Conservation (phyloP, 176 grass and related monocot genomes). For the Calamus simplicifolius region DNA sequence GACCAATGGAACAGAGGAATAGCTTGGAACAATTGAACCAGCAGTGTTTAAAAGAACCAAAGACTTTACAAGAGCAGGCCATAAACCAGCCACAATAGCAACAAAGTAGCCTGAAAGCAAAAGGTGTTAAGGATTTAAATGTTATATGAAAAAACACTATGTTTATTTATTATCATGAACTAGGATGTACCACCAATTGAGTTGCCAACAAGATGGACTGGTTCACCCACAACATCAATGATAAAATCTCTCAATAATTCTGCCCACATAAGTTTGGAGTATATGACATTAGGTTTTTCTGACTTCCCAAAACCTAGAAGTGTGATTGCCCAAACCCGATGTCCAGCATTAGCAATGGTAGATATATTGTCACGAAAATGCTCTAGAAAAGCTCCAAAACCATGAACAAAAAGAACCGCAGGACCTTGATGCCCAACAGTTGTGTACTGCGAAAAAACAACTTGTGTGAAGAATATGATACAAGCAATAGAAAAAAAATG, state of each 20-base stretch:
- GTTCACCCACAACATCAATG: constrained; percentile 63
- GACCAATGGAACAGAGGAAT: constrained; percentile 46
- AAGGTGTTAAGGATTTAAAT: not conserved
- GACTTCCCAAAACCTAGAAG: constrained; percentile 90
- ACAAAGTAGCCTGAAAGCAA: constrained; percentile 62
- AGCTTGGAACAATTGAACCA: constrained; percentile 78
- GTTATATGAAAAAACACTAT: no score
- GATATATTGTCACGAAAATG: constrained; percentile 86
- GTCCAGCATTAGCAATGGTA: constrained; percentile 49
- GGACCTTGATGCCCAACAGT: constrained; percentile 55
- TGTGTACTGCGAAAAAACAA: constrained; percentile 49
- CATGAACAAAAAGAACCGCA: constrained; percentile 83
- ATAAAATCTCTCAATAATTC: constrained; percentile 82
- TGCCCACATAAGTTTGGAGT: constrained; percentile 86
- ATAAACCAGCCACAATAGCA: constrained; percentile 60
- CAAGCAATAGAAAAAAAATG: no score
- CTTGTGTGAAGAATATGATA: no score
- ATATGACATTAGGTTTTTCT: constrained; percentile 75
- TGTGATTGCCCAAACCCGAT: constrained; percentile 78
- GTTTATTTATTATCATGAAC: constrained; percentile 2
- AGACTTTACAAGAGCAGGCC: constrained; percentile 79
- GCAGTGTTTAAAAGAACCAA: constrained; percentile 82
- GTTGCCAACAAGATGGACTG: constrained; percentile 89
- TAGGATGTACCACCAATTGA: constrained; percentile 74
- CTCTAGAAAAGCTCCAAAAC: constrained; percentile 90